These are phyloP conservation scores for Amyloporia xantha DNA, from an alignment of 768 basidiomycete species.

Conservation along the genomic window DNA sequence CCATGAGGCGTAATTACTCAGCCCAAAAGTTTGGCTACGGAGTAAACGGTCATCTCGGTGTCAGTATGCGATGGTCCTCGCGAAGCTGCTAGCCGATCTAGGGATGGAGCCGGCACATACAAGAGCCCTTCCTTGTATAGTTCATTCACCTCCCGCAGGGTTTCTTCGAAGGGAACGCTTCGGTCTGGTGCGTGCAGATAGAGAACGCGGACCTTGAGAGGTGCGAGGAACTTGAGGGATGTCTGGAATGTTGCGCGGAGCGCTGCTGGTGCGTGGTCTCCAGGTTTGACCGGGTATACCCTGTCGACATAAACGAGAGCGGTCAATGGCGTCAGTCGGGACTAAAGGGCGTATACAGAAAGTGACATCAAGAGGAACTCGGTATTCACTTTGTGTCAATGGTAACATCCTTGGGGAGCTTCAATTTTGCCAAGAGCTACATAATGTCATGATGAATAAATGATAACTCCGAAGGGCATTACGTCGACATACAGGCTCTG, in stretches of 20 bases:
- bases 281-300: slow-evolving; percentile 34
- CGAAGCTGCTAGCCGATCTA: too few species aligned
- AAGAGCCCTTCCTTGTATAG: slow-evolving; percentile 53
- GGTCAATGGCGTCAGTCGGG: background rate
- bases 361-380: background rate
- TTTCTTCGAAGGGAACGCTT: slow-evolving; percentile 49
- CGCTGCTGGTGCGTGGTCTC: slow-evolving; percentile 34
- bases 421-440: slow-evolving; percentile 29
- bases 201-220: slow-evolving; percentile 41
- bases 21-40: slow-evolving; percentile 48
- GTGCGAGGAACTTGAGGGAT: slow-evolving; percentile 40
- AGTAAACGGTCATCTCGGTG: background rate
- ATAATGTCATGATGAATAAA: too few species aligned
- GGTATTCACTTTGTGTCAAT: slow-evolving; percentile 43
- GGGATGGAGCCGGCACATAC: slow-evolving; percentile 33
- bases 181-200: slow-evolving; percentile 60
- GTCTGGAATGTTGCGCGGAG: slow-evolving; percentile 39
- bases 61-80: background rate
- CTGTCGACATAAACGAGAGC: slow-evolving; percentile 18
- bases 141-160: slow-evolving; percentile 45
- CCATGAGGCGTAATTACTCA: slow-evolving; percentile 56
- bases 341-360: background rate
- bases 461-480: too few species aligned
- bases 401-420: slow-evolving; percentile 30
- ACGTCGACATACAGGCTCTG: slow-evolving; percentile 39